Base-by-base conservation (phyloP, 192 early-diverging fungal species). In the Coemansia nantahalensis region DNA sequence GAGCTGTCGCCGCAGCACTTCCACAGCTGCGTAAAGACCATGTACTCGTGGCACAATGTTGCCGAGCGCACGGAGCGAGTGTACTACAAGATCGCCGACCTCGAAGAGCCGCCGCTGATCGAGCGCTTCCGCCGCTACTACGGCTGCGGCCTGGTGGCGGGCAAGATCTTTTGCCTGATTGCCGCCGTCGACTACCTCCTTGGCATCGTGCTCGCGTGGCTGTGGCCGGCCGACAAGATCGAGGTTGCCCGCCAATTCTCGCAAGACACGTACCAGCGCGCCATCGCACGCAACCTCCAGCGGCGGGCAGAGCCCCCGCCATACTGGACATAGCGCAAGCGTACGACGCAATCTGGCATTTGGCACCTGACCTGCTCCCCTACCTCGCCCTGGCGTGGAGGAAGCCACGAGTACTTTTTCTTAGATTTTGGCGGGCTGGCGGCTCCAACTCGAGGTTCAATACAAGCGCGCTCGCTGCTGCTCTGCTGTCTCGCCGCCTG, bases 41-140 rank as follows among this genome's bases (percentile, higher is more conserved):
- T 97, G 92, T 99, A 99, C 70, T 91, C 88, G 62, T 99, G 96
- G 96, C 79, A 82, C 19, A 87, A 99, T 67, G 93, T 99, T 19
- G 94, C 96, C 9, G 84, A 91, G 59, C 69, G 96, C 38, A 99
- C 94, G 2, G 34, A 79, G 62, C 48, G 77, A 55, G 92, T 97
- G 13, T 97, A 98, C 56, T 70, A 81, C 24, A 68, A 79, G 39
- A 86, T 94, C 15, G 78, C 83, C 22, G 69, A 85, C 49, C 56
- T 81, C n/a, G 77, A 79, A 37, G 80, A 77, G 28, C 78, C 85
- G 5, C 82, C 90, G 12, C 78, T 96, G 41, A 80, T 85, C 19
- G 91, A 95, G 47, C 72, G 93, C 48, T 62, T 95, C 19, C 62
- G 81, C n/a, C 78, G 85, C 22, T 91, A 90, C 64, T 88, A 91